Evolutionary conservation across 2,329 filamentous ascomycete genomes (phyloP).

Genomic region (Fusarium sarcochroum): DNA sequence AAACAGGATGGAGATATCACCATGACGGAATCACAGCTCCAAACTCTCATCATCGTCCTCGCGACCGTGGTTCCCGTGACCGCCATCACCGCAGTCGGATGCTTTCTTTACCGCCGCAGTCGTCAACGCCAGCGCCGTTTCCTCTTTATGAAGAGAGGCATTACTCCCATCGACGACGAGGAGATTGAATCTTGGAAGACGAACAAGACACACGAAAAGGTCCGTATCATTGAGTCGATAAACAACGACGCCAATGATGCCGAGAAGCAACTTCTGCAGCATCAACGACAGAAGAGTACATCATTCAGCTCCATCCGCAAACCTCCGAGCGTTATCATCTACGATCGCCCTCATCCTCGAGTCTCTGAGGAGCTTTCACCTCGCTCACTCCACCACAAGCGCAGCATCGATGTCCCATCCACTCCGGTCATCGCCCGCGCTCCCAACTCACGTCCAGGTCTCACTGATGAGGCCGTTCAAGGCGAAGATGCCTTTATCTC

Average conservation of each 20-base stretch:
- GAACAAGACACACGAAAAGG: conserved; percentile 53
- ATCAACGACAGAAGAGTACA: conserved; percentile 50
- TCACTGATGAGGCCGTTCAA: conserved; percentile 73
- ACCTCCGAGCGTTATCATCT: conserved; percentile 68
- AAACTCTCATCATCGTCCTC: conserved; percentile 65
- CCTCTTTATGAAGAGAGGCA: conserved; percentile 66
- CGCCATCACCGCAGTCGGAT: conserved; percentile 52
- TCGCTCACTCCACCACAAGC: conserved; percentile 53
- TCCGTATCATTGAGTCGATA: conserved; percentile 42
- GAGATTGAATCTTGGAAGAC: conserved; percentile 76
- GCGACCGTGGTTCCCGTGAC: conserved; percentile 64
- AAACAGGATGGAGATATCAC: conserved; percentile 43
- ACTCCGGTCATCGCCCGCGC: conserved; percentile 70
- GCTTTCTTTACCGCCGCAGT: conserved; percentile 58
- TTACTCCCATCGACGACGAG: conserved; percentile 74
- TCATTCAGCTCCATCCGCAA: conserved; percentile 58
- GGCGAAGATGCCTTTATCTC: conserved; percentile 72
- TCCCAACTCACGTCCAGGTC: conserved; percentile 72
- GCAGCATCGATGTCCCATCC: conserved; percentile 62
- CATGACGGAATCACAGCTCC: conserved; percentile 51
- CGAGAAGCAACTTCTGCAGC: conserved; percentile 29
- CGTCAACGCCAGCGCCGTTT: conserved; percentile 54
- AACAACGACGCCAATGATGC: conserved; percentile 19
- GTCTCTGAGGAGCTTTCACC: conserved; percentile 51
- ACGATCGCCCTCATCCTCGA: conserved; percentile 55